Base-by-base conservation (phyloP, 768 basidiomycete genomes). In the Suillus decipiens region DNA sequence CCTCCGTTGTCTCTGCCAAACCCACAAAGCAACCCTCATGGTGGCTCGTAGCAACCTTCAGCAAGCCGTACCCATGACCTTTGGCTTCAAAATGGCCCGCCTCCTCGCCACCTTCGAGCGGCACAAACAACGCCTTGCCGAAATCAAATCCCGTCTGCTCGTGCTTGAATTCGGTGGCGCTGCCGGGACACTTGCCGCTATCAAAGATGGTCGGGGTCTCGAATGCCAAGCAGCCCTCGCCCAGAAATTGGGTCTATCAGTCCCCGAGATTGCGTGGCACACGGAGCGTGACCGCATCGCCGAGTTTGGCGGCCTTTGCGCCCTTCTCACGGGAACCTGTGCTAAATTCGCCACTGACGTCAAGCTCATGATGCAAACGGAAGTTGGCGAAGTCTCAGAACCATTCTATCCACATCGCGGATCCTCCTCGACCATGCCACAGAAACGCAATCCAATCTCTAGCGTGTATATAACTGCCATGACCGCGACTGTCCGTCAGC, bases 371-470 rank as follows among this genome's bases (percentile, higher is more conserved):
- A 82, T 79, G 79, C 81, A 82, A 66, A 81, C 80, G 0, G 81
- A 82, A 66, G 77, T 82, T 2, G 79, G 66, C 5, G 81, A 82
- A 55, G 69, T 81, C 31, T 79, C 78, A 5, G 81, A 82, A 63
- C 80, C 81, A 2, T 82, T 76, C 57, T 71, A 78, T 37, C 68
- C 75, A 12, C 76, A 82, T 53, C 78, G 80, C 22, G 81, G 80
- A 0, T 81, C 79, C 9, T 82, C 80, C 63, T 80, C 78, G 64
- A 82, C 81, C 17, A 82, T 82, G 81, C 81, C 80, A 22, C 81
- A 82, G 64, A 82, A 82, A 59, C 76, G 81, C n/a, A 82, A 82
- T 60, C 79, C 80, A 0, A 78, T 82, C 42, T 78, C 78, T 2
- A 76, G 79, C 55, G 80, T 73, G 1, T 82, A 82, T 64, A 79